Evolutionary conservation across 2,329 filamentous ascomycete genomes (phyloP), one percentile per base, ranked within the genome.

Genomic region (Dactylellina haptotyla): DNA sequence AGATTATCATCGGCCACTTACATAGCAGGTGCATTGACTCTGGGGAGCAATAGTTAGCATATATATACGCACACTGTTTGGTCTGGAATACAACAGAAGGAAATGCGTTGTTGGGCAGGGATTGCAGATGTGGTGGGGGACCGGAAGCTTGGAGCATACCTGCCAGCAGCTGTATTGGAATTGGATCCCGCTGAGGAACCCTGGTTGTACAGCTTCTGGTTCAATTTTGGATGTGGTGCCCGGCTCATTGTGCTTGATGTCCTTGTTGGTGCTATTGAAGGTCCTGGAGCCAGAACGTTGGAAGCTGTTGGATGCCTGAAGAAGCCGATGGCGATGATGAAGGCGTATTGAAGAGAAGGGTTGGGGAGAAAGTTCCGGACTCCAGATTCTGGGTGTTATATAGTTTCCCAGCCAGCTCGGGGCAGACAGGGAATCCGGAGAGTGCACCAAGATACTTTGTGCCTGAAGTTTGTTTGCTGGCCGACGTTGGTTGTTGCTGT

Each of bases 151-250:
- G 37, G 23, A 37, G 63, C 61, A 3, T 57, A 73, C 69, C 48
- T 66, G 39, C 61, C 69, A 20, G 39, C 18, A 2, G 37, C 26
- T 9, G 30, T 50, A 30, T 73, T 73, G 43, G 69, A 23, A 45
- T 73, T 73, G 43, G 69, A 23, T 37, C 69, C 69, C 41, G 32
- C 62, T 3, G 61, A 26, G 28, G 63, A 20, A 26, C 69, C 69
- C 23, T 73, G 20, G 20, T 73, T 73, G 54, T 56, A 66, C n/a
- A 73, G 61, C 46, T 54, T 66, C 56, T 59, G 65, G 48, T 61
- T 37, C 25, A 73, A 20, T 37, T 61, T 73, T 4, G 69, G 69
- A 9, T 66, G 61, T 28, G 65, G 59, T 25, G 66, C 58, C 23
- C 57, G 67, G 30, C 57, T 50, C 67, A 72, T 72, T 43, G 18